phyloP scores from a whole-genome alignment of 2,329 filamentous ascomycete species.

The Rhytidhysteron rufulum region DNA sequence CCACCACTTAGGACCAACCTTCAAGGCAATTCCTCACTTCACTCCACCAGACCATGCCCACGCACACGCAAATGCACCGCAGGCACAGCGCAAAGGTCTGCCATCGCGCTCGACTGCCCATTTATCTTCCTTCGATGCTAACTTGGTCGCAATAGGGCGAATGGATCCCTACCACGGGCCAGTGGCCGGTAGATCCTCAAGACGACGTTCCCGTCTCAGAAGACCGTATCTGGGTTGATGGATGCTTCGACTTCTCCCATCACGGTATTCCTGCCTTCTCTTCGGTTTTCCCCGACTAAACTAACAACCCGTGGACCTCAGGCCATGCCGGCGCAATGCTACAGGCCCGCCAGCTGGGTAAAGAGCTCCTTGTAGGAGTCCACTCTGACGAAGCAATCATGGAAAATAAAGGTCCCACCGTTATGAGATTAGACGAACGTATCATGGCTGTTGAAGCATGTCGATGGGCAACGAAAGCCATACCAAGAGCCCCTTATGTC shows the following conservation, averaged over 20 bases:
- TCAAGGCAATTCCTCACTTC: too few species aligned
- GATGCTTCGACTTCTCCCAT: conserved; percentile 98
- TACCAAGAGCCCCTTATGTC: conserved; percentile 88
- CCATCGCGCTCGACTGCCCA: neutral
- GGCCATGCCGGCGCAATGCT: conserved; percentile 96
- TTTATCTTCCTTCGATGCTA: conserved; percentile 3
- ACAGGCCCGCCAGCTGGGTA: conserved; percentile 86
- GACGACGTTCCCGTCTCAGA: conserved; percentile 55
- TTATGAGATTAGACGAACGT: conserved; percentile 90
- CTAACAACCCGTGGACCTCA: conserved; percentile 36
- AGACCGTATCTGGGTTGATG: conserved; percentile 93
- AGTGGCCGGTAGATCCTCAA: conserved; percentile 65
- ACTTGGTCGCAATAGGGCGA: conserved; percentile 22
- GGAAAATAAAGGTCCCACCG: conserved; percentile 95
- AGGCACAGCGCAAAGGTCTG: conserved; percentile 35
- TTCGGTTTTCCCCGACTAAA: neutral
- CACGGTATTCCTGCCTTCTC: conserved; percentile 58
- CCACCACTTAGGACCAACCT: too few species aligned
- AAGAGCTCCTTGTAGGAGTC: conserved; percentile 84
- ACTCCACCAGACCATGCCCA: conserved; percentile 6
- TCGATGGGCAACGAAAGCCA: conserved; percentile 83
- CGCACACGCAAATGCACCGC: conserved; percentile 29
- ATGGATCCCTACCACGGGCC: conserved; percentile 49
- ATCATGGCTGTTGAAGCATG: conserved; percentile 90
- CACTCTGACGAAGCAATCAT: conserved; percentile 95